phyloP scores from a whole-genome alignment of 495 filamentous ascomycete species.

The Aspergillus avenaceus region DNA sequence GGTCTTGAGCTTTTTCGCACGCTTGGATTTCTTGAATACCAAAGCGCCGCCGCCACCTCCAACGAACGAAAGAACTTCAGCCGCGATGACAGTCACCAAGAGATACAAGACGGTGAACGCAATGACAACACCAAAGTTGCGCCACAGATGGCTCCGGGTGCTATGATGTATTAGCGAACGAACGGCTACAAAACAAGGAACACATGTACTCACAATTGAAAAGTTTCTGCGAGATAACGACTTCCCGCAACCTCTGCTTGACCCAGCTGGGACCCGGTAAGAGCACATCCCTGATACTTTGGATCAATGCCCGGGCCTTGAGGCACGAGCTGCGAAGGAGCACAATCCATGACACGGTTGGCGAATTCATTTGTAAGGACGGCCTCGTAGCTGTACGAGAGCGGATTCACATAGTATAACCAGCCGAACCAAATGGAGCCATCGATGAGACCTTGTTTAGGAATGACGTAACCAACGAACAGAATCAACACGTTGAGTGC shows the following conservation, averaged over 20 bases:
- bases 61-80: constrained; percentile 50
- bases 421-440: constrained; percentile 76
- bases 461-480: constrained; percentile 79
- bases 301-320: constrained; percentile 47
- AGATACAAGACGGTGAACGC: constrained; percentile 69
- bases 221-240: constrained; percentile 52
- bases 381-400: constrained; percentile 70
- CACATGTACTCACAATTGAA: constrained; percentile 42
- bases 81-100: constrained; percentile 58
- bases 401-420: constrained; percentile 71
- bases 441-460: constrained; percentile 56
- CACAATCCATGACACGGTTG: constrained; percentile 55
- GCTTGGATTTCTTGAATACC: constrained; percentile 64
- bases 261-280: constrained; percentile 50
- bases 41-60: constrained; percentile 55
- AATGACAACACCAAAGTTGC: constrained; percentile 73
- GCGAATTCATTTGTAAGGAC: constrained; percentile 68
- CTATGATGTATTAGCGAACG: not conserved
- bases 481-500: constrained; percentile 65
- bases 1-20: constrained; percentile 49
- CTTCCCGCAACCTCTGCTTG: constrained; percentile 49
- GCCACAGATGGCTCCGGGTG: constrained; percentile 64
- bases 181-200: not conserved
- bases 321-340: constrained; percentile 51
- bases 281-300: constrained; percentile 57